Evolutionary conservation across 2,329 filamentous ascomycete genomes (phyloP).

Genomic region (Alternaria conjuncta): DNA sequence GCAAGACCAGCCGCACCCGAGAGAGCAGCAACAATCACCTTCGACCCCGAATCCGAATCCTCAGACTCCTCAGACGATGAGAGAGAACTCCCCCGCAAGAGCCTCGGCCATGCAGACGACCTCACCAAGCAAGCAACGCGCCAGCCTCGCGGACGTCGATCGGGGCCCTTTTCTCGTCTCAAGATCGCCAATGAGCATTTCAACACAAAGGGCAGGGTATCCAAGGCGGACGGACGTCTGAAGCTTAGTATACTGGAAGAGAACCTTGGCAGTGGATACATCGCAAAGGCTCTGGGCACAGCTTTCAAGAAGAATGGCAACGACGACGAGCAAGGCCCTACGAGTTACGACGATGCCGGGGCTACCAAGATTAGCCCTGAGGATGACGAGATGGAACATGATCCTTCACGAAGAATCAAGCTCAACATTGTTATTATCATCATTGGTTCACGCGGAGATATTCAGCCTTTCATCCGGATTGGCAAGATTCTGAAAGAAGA

Average conservation of each 20-base stretch:
- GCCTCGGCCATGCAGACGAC: slow-evolving; percentile 20
- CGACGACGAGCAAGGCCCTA: slow-evolving; percentile 42
- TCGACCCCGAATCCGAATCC: slow-evolving; percentile 37
- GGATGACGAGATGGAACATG: slow-evolving; percentile 43
- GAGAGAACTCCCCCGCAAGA: slow-evolving; percentile 17
- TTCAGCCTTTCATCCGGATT: slow-evolving; percentile 79
- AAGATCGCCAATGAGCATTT: slow-evolving; percentile 69
- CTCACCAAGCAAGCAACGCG: slow-evolving; percentile 10
- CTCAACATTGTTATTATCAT: slow-evolving; percentile 86
- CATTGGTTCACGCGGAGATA: slow-evolving; percentile 79
- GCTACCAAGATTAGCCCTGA: slow-evolving; percentile 38
- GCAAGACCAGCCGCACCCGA: slow-evolving; percentile 20
- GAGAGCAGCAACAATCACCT: slow-evolving; percentile 35
- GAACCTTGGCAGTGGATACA: slow-evolving; percentile 70
- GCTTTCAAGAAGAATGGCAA: slow-evolving; percentile 65
- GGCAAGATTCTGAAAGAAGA: slow-evolving; percentile 74
- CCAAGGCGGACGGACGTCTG: slow-evolving; percentile 71
- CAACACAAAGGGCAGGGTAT: slow-evolving; percentile 68
- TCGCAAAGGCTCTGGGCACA: slow-evolving; percentile 74
- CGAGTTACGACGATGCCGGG: slow-evolving; percentile 15
- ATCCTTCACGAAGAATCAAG: slow-evolving; percentile 50
- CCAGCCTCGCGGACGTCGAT: slow-evolving; percentile 15
- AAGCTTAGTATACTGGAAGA: slow-evolving; percentile 73
- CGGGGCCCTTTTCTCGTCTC: slow-evolving; percentile 60
- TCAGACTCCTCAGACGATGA: slow-evolving; percentile 38